Evolutionary conservation across 768 basidiomycete species (phyloP), one percentile per base, ranked within the genome.

Genomic region (Suillus alpinus): DNA sequence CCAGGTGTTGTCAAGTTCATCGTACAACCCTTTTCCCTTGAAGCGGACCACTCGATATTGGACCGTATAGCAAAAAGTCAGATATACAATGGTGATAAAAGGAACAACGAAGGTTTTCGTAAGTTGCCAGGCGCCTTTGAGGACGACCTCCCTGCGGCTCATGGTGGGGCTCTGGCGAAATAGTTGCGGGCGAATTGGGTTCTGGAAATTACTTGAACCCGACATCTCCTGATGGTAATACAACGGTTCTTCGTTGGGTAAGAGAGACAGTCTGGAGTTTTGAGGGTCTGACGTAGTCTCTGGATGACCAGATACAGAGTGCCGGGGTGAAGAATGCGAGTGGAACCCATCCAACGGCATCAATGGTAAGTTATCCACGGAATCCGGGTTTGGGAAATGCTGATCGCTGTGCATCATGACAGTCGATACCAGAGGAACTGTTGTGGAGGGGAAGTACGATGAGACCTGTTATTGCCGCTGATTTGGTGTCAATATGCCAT

Each of bases 31-130:
- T 8, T 61, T 62, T 4, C 67, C 65, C 34, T 62, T 68, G 49
- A 73, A 63, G 32, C 73, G 69, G 9, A 73, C 67, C 8, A 63
- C 61, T 23, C 31, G 62, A 6, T 64, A 58, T 32, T 71, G 73
- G 41, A 68, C 71, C 2, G 65, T 51, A 36, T 62, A 63, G 43
- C 63, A 63, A 26, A 63, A 63, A 8, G 63, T 23, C 16, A 63
- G 34, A 47, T 63, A 63, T 26, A 43, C 63, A 40, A 63, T 51
- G 34, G 63, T 52, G 34, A 63, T 36, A 8, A 58, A 16, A 43
- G 63, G 63, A 16, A 63, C 14, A 31, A 61, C 34, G 40, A 62
- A 31, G 32, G 60, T 37, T 26, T 63, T 56, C 16, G 13, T 16
- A 40, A 32, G 34, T 32, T 56, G 36, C 55, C 37, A 56, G 34